Evolutionary conservation across 2,329 filamentous ascomycete genomes (phyloP).

Genomic region (Colletotrichum echinochloae): DNA sequence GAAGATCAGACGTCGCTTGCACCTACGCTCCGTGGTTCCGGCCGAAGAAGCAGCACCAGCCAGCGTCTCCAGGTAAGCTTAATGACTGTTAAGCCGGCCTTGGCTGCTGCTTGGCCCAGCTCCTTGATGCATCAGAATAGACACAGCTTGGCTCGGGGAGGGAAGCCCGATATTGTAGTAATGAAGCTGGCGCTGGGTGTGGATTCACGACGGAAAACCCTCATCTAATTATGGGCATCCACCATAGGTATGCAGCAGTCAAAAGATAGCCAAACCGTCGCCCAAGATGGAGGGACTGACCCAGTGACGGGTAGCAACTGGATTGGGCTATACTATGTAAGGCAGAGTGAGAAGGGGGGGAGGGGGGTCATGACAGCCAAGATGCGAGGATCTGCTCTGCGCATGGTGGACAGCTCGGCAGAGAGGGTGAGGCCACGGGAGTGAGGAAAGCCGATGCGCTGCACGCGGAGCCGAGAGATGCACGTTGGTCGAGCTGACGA

Average conservation of each 20-base stretch:
- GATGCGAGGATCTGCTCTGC: constrained; percentile 25
- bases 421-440: not conserved
- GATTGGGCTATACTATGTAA: not conserved
- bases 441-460: not conserved
- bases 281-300: constrained; percentile 29
- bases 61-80: not conserved
- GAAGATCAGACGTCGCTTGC: constrained; percentile 25
- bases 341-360: not conserved
- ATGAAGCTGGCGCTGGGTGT: not conserved
- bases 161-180: not conserved
- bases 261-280: constrained; percentile 5
- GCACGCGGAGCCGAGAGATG: not conserved
- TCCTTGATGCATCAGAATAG: not conserved
- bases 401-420: constrained; percentile 21
- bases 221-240: not conserved
- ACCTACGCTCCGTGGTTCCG: constrained; percentile 3
- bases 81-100: not conserved
- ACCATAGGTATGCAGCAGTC: constrained; percentile 11
- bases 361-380: constrained; percentile 1
- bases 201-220: not conserved
- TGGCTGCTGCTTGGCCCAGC: not conserved
- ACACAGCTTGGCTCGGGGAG: not conserved
- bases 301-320: constrained; percentile 22
- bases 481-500: not conserved
- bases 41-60: not conserved